Evolutionary conservation across 192 early-diverging fungal species (phyloP).

Genomic region (Coemansia guatemalensis): DNA sequence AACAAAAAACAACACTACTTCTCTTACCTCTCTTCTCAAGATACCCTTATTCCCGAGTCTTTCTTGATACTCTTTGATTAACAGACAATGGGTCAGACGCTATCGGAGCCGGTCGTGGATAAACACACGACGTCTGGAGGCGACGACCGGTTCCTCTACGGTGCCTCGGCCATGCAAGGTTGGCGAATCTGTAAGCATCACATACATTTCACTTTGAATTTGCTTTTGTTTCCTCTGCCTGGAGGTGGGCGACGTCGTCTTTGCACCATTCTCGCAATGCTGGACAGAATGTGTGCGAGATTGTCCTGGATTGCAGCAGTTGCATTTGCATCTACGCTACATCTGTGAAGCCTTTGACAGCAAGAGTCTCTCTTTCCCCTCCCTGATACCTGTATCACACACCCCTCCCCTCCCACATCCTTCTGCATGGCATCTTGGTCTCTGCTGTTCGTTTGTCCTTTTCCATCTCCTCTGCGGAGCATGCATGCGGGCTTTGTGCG

Average conservation of each 20-base stretch:
- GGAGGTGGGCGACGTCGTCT: not conserved
- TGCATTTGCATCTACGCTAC: not conserved
- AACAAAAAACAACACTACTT: conserved; percentile 8
- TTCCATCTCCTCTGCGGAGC: not conserved
- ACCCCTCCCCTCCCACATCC: not conserved
- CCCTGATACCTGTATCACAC: not conserved
- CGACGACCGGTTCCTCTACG: conserved; percentile 80
- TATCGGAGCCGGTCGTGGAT: conserved; percentile 88
- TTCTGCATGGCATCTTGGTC: conserved; percentile 32
- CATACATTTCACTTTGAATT: conserved; percentile 5
- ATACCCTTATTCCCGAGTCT: conserved; percentile 5
- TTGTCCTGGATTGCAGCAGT: not conserved
- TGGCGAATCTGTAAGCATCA: conserved; percentile 74
- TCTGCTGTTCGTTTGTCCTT: not conserved
- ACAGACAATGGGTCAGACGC: conserved; percentile 89
- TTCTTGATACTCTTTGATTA: conserved; percentile 6
- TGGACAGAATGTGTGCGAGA: not conserved
- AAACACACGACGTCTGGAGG: conserved; percentile 76
- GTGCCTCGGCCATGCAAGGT: conserved; percentile 94
- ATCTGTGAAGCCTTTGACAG: not conserved
- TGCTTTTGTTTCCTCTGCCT: not conserved
- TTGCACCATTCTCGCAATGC: not conserved
- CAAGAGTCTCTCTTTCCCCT: not conserved
- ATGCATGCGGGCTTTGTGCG: not conserved
- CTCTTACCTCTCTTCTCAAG: conserved; percentile 12